phyloP scores from a whole-genome alignment of 345 rosid genomes.

The Populus ilicifolia region DNA sequence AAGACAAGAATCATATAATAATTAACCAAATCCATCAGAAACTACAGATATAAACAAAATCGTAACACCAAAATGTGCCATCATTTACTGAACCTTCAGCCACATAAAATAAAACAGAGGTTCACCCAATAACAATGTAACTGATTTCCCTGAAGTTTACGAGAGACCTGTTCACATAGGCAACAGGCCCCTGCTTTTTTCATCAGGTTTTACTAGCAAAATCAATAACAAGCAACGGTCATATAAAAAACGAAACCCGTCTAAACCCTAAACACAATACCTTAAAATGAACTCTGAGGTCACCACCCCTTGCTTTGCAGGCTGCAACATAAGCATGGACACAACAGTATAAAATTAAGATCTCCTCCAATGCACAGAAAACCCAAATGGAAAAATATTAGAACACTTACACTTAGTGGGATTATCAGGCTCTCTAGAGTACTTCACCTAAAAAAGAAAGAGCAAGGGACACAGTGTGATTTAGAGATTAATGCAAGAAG shows the following conservation, averaged over 20 bases:
- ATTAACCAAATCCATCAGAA: neutral
- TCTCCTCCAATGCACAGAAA: neutral
- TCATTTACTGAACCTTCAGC: conserved; percentile 59
- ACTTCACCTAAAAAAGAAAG: conserved; percentile 66
- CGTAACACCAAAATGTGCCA: conserved; percentile 28
- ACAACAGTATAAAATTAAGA: neutral
- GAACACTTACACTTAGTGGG: conserved; percentile 70
- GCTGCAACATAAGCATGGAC: conserved; percentile 40
- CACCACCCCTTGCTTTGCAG: conserved; percentile 94
- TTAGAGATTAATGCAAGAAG: neutral
- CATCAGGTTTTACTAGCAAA: conserved; percentile 37
- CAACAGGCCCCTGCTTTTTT: conserved; percentile 57
- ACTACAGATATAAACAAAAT: neutral
- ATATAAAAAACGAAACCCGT: neutral
- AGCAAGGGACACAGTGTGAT: neutral
- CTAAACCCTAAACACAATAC: conserved; percentile 22
- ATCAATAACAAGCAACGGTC: neutral
- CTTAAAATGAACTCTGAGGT: conserved; percentile 96
- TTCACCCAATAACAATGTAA: conserved; percentile 62
- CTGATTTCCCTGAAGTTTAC: conserved; percentile 51
- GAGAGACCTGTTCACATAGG: conserved; percentile 43
- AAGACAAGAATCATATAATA: neutral
- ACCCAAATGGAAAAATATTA: neutral
- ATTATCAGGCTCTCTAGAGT: conserved; percentile 88
- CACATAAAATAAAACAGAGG: conserved; percentile 39